phyloP scores from a whole-genome alignment of 495 filamentous ascomycete genomes.

The Podospora bellae-mahoneyi region DNA sequence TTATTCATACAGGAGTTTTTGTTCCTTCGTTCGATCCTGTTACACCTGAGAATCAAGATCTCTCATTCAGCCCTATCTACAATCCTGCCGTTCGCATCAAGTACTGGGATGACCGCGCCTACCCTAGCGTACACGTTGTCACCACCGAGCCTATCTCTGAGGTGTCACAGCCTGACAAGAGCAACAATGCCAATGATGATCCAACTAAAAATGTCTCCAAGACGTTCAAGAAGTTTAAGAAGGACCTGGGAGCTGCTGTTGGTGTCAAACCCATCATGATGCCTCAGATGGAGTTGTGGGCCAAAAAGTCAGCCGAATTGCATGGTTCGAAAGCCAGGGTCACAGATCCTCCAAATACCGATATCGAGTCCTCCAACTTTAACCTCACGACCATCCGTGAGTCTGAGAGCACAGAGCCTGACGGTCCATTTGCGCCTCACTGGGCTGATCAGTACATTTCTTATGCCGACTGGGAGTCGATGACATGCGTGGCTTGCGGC shows the following conservation, averaged over 20 bases:
- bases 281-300: slow-evolving; percentile 81
- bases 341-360: slow-evolving; percentile 19
- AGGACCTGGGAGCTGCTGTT: slow-evolving; percentile 55
- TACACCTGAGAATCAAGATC: slow-evolving; percentile 50
- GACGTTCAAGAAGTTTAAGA: slow-evolving; percentile 49
- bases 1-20: slow-evolving; percentile 86
- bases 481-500: slow-evolving; percentile 35
- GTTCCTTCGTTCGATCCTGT: slow-evolving; percentile 64
- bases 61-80: slow-evolving; percentile 69
- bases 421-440: slow-evolving; percentile 23
- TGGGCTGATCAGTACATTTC: slow-evolving; percentile 30
- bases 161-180: slow-evolving; percentile 39
- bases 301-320: slow-evolving; percentile 79
- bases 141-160: slow-evolving; percentile 40
- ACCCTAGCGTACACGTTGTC: slow-evolving; percentile 63
- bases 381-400: slow-evolving; percentile 3
- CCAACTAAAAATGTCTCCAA: slow-evolving; percentile 26
- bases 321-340: slow-evolving; percentile 50
- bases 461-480: slow-evolving; percentile 35
- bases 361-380: slow-evolving; percentile 14
- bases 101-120: slow-evolving; percentile 84
- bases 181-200: slow-evolving; percentile 31
- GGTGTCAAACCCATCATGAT: slow-evolving; percentile 53
- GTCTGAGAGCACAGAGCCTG: slow-evolving; percentile 21
- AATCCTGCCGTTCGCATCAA: slow-evolving; percentile 67